Percentiles rank a stretch among this genome's conserved stretches.
phyloP scores from a whole-genome alignment of 345 rosid genomes.

The Theobroma cacao region DNA sequence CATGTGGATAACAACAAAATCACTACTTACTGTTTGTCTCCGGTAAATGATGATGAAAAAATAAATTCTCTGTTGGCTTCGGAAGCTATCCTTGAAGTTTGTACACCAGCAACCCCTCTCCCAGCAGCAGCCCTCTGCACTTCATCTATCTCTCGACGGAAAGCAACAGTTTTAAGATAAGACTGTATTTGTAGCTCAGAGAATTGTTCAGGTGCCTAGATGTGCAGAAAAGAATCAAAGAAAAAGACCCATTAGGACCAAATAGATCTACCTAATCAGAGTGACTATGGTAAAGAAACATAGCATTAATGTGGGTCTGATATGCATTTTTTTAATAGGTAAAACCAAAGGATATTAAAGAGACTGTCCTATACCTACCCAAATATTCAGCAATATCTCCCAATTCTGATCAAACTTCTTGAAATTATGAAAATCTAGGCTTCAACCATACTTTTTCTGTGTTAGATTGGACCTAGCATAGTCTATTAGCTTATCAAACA shows the following conservation, averaged over 20 bases:
- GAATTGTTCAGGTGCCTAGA: constrained; percentile 83
- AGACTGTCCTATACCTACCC: neutral
- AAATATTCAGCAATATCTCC: neutral
- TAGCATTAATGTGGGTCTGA: neutral
- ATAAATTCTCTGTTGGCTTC: constrained; percentile 96
- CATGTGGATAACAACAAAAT: neutral
- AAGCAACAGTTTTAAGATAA: constrained; percentile 91
- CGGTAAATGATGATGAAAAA: constrained; percentile 83
- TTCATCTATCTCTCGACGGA: constrained; percentile 91
- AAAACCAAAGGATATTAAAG: neutral
- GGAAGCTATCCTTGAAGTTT: constrained; percentile 87
- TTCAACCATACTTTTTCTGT: neutral
- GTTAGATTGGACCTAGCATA: neutral
- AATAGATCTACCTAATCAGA: neutral
- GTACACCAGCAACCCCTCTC: constrained; percentile 77
- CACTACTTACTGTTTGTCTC: constrained; percentile 81
- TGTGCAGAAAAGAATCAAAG: constrained; percentile 18
- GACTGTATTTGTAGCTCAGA: constrained; percentile 94
- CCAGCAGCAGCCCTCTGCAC: constrained; percentile 93
- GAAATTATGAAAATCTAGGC: neutral
- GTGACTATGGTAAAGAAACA: neutral
- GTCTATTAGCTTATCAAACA: neutral
- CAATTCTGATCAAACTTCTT: neutral
- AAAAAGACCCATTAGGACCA: constrained; percentile 5
- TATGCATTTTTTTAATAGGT: neutral